Evolutionary conservation across 169 alveolate species (phyloP).

Genomic region (Eimeria acervulina): DNA sequence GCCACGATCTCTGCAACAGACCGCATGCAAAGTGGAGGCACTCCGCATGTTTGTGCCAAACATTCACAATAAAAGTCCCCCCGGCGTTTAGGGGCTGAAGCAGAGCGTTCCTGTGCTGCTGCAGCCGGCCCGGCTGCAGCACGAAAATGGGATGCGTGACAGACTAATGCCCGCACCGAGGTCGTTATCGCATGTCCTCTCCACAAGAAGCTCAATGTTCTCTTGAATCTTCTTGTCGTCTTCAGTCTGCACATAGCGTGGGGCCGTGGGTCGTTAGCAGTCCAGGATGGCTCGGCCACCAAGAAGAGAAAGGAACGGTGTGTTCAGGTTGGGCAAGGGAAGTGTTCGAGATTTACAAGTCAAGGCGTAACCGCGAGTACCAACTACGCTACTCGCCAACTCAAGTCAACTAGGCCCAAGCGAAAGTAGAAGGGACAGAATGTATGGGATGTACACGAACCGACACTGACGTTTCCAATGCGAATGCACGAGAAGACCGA

Average conservation of each 20-base stretch:
- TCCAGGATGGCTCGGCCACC: background rate
- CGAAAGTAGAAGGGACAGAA: background rate
- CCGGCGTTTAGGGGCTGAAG: background rate
- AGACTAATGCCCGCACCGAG: constrained; percentile 53
- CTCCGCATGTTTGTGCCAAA: background rate
- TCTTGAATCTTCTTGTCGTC: constrained; percentile 82
- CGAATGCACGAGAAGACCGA: background rate
- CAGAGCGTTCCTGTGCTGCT: background rate
- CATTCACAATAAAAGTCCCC: background rate
- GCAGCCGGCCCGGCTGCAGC: constrained; percentile 23
- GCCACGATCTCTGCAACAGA: constrained; percentile 73
- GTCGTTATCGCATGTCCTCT: constrained; percentile 78
- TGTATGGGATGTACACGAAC: background rate
- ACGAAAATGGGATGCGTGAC: background rate
- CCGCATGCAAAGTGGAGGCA: background rate
- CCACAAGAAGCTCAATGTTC: constrained; percentile 81
- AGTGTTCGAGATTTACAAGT: background rate
- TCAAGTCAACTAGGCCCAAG: background rate
- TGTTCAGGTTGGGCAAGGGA: background rate
- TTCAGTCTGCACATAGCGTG: constrained; percentile 72
- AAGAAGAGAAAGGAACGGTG: background rate
- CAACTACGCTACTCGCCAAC: background rate
- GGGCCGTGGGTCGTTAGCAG: background rate
- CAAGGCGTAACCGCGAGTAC: background rate
- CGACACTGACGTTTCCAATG: background rate